Evolutionary conservation across 2,329 filamentous ascomycete species (phyloP), one percentile per base, ranked within the genome.

Genomic region (Aspergillus brunneoviolaceus): DNA sequence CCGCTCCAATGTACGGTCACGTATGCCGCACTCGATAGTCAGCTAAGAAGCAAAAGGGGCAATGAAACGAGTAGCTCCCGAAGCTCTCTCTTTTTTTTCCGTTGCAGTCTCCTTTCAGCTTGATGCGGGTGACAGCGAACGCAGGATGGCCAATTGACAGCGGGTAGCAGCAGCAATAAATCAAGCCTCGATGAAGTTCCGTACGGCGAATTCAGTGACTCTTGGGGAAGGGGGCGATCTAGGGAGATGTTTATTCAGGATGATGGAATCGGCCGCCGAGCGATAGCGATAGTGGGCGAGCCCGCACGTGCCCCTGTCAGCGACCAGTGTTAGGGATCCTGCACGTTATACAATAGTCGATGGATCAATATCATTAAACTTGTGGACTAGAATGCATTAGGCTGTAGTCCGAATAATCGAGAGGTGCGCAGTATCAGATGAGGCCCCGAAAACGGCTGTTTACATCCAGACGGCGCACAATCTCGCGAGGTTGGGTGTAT

Each of bases 401-500:
- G 11, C 21, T n/a, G 27, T 16, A 29, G 31, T 48, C 16, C 14
- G 35, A 48, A 35, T 55, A 49, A 35, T 59, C 55, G 51, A 57
- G 23, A 56, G 48, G 47, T 33, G 29, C 27, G 48, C 47, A 51
- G 35, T 54, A 33, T 56, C 51, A 50, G 29, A 53, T 49, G 55
- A 51, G 39, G 35, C 47, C 50, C 33, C 51, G 7, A 21, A 35
- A 50, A n/a, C 27, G 31, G 21, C 33, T 35, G n/a, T 49, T 53
- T 58, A 52, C 27, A 16, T 42, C 19, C 35, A 49, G 42, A 25
- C 12, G 29, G 42, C 39, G 27, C 42, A 54, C 60, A 65, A 63
- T 63, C 63, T 64, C 33, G 59, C 60, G 63, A 67, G 65, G 67
- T 58, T 65, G 65, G 63, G 66, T 55, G 56, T 60, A 54, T 61